A percentile compares a stretch with the other conserved stretches of the same genome.
Evolutionary conservation across 106 monocot species (phyloP).

Genomic region (Posidonia australis): DNA sequence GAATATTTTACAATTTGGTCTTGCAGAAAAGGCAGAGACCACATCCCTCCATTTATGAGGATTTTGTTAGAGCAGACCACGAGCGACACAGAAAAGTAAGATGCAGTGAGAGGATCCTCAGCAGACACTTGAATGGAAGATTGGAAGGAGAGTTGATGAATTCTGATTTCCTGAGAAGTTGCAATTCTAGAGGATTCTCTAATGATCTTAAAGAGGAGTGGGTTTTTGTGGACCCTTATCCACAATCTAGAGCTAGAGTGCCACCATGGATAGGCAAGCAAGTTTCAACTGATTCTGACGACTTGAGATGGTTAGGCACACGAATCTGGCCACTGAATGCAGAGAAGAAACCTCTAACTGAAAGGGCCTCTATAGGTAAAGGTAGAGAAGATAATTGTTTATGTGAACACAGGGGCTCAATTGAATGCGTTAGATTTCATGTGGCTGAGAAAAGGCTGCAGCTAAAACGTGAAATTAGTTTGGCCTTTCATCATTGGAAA

Average conservation of each 20-base stretch:
- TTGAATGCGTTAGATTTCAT: conserved; percentile 76
- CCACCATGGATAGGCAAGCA: conserved; percentile 30
- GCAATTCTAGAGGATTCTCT: conserved; percentile 3
- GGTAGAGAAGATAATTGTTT: conserved; percentile 37
- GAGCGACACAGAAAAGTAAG: conserved; percentile 14
- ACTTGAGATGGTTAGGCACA: conserved; percentile 66
- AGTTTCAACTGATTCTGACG: conserved; percentile 15
- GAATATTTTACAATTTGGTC: conserved; percentile 2
- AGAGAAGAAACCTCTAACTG: conserved; percentile 1
- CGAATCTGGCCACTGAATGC: conserved; percentile 45
- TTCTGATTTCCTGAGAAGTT: conserved; percentile 6
- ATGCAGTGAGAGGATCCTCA: conserved; percentile 27
- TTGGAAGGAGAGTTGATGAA: neutral
- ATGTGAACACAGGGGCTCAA: conserved; percentile 37
- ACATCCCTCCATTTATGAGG: conserved; percentile 23
- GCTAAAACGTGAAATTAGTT: conserved; percentile 54
- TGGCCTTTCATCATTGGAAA: conserved; percentile 51
- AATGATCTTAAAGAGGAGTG: conserved; percentile 2
- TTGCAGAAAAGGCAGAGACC: conserved; percentile 49
- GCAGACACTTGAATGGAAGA: conserved; percentile 1
- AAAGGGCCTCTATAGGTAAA: conserved; percentile 27
- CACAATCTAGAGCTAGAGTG: conserved; percentile 25
- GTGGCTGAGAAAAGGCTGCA: conserved; percentile 58
- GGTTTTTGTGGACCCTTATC: conserved; percentile 17
- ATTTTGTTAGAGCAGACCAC: neutral